Percentiles rank a stretch among this genome's conserved stretches.
Evolutionary conservation across 306 rosid genomes (phyloP).

Genomic region (Boehmeria nivea): DNA sequence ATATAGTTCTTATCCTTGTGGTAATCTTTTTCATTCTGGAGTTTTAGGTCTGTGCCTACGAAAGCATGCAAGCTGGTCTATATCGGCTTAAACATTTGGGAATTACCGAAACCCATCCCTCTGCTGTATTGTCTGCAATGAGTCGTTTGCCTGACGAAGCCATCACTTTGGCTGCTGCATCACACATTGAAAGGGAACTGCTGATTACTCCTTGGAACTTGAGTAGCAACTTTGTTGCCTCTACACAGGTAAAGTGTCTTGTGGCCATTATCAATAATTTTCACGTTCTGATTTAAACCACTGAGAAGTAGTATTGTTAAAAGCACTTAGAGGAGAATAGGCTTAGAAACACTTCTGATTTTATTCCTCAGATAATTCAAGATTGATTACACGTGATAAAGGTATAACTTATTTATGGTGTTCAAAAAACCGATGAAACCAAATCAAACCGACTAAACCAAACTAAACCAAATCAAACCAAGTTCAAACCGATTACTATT

Average conservation of each 20-base stretch:
- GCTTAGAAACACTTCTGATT: too few relatives aligned
- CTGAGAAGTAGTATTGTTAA: too few relatives aligned
- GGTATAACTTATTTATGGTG: too few relatives aligned
- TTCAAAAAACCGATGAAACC: too few relatives aligned
- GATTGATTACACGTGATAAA: too few relatives aligned
- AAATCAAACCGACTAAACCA: too few relatives aligned
- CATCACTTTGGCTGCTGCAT: slow-evolving; percentile 92
- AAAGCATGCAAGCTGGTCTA: slow-evolving; percentile 98
- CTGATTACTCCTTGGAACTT: slow-evolving; percentile 99
- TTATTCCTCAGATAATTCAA: too few relatives aligned
- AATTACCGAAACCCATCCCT: slow-evolving; percentile 71
- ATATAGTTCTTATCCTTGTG: background rate
- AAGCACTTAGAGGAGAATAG: too few relatives aligned
- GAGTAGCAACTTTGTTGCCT: slow-evolving; percentile 90
- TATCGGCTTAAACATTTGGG: slow-evolving; percentile 95
- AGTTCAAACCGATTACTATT: too few relatives aligned
- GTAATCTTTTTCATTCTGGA: slow-evolving; percentile 11
- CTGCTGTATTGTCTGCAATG: slow-evolving; percentile 86
- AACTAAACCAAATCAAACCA: too few relatives aligned
- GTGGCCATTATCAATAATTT: slow-evolving; percentile 6
- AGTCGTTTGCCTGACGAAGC: slow-evolving; percentile 96
- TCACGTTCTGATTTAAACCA: too few relatives aligned
- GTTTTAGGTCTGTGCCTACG: slow-evolving; percentile 81
- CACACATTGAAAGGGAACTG: slow-evolving; percentile 93
- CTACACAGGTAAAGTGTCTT: slow-evolving; percentile 71